These are phyloP conservation scores for Discostella pseudostelligera DNA, from an alignment of 108 stramenopile genomes.

Conservation along the genomic window DNA sequence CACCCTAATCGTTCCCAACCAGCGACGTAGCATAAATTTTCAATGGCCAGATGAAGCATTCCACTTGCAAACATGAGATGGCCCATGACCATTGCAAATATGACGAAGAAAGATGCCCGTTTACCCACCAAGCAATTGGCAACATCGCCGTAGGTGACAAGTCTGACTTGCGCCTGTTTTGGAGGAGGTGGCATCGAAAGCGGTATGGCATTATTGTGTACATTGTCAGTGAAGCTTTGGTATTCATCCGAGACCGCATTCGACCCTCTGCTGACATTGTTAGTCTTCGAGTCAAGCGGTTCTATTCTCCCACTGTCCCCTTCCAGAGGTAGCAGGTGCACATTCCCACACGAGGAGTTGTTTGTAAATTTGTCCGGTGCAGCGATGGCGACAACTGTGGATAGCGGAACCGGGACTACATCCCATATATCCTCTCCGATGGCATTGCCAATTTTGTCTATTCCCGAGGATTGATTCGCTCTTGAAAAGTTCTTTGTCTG, in stretches of 20 bases:
- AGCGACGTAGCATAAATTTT: conserved; percentile 46
- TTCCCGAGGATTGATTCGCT: not conserved
- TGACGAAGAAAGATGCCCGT: conserved; percentile 23
- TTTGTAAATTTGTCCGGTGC: not conserved
- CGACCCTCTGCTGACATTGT: not conserved
- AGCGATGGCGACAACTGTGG: not conserved
- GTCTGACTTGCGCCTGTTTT: conserved; percentile 23
- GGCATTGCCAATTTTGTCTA: not conserved
- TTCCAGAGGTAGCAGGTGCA: not conserved
- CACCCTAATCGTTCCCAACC: conserved; percentile 47
- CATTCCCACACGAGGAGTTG: not conserved
- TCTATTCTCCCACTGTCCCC: not conserved
- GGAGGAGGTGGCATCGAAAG: conserved; percentile 2
- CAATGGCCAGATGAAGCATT: conserved; percentile 42
- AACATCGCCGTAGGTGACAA: conserved; percentile 53
- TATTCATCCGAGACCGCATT: conserved; percentile 12
- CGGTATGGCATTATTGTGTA: not conserved
- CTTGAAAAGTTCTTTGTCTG: not conserved
- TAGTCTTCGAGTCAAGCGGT: not conserved
- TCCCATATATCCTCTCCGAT: not conserved
- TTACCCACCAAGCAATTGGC: conserved; percentile 39
- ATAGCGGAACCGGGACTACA: not conserved
- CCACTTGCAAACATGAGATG: conserved; percentile 52
- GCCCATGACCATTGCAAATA: conserved; percentile 42
- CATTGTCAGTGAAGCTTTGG: conserved; percentile 2